Evolutionary conservation across 495 filamentous ascomycete genomes (phyloP).

Genomic region (Tuber melanosporum): DNA sequence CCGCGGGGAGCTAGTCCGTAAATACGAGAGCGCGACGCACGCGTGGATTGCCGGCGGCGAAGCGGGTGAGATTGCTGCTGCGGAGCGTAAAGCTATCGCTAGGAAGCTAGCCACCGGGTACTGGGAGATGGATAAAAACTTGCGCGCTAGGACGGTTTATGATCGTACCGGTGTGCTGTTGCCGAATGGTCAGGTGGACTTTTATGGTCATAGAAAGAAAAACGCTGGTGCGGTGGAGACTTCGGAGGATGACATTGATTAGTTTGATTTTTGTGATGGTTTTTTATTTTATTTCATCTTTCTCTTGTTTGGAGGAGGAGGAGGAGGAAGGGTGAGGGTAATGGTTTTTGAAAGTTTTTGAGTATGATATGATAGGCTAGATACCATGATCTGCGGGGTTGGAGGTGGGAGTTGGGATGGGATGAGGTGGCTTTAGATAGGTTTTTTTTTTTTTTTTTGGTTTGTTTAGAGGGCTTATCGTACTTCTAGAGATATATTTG

Average conservation of each 20-base stretch:
- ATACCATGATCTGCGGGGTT: neutral
- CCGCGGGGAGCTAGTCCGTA: conserved; percentile 56
- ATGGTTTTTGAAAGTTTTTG: neutral
- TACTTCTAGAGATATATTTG: neutral
- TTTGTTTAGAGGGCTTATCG: neutral
- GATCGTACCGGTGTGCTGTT: conserved; percentile 66
- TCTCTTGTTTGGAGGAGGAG: neutral
- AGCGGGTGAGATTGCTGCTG: conserved; percentile 45
- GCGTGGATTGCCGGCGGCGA: conserved; percentile 55
- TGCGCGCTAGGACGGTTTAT: conserved; percentile 65
- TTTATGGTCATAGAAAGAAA: conserved; percentile 48
- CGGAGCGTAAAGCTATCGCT: conserved; percentile 51
- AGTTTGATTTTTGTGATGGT: conserved; percentile 17
- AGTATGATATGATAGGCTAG: neutral
- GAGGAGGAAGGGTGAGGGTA: conserved; percentile 4
- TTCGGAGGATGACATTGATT: conserved; percentile 53
- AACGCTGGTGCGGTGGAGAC: conserved; percentile 44
- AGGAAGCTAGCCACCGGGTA: conserved; percentile 64
- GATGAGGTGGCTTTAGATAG: neutral
- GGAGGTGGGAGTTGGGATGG: neutral
- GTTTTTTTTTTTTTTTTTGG: neutral
- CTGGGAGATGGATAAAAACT: conserved; percentile 74
- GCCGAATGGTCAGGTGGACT: conserved; percentile 59
- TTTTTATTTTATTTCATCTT: neutral
- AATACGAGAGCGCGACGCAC: conserved; percentile 63